phyloP scores from a whole-genome alignment of 805 yeast species.

The Pichia cabralensis region DNA sequence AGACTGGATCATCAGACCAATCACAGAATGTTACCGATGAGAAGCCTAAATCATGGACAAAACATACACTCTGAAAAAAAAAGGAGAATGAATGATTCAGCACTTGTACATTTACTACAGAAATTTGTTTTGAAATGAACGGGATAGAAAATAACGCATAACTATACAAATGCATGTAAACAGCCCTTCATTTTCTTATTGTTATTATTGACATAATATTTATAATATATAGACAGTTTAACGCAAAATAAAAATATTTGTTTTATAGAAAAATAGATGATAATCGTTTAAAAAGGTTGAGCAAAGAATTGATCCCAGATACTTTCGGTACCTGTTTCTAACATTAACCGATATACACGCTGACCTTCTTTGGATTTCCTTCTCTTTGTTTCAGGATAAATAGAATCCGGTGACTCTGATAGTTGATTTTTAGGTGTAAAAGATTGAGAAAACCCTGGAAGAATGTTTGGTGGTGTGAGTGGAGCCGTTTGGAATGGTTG shows the following conservation, averaged over 20 bases:
- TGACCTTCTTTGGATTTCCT: conserved; percentile 36
- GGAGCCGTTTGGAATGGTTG: too few relatives aligned
- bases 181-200: too few relatives aligned
- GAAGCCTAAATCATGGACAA: conserved; percentile 6
- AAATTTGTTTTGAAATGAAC: too few relatives aligned
- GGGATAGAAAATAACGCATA: too few relatives aligned
- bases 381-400: too few relatives aligned
- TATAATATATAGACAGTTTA: not conserved
- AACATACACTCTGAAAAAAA: conserved; percentile 7
- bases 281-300: conserved; percentile 13
- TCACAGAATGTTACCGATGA: not conserved
- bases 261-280: too few relatives aligned
- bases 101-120: conserved; percentile 63
- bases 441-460: too few relatives aligned
- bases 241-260: not conserved
- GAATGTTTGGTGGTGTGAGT: too few relatives aligned
- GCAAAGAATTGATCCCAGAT: conserved; percentile 61
- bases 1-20: not conserved
- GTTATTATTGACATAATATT: too few relatives aligned
- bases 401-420: too few relatives aligned
- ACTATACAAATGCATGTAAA: too few relatives aligned
- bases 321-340: conserved; percentile 52
- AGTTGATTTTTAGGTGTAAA: too few relatives aligned
- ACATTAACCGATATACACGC: conserved; percentile 48
- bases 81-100: conserved; percentile 40